Base-by-base conservation (phyloP, 1,284 basidiomycete genomes). In the Tilletia walkeri region DNA sequence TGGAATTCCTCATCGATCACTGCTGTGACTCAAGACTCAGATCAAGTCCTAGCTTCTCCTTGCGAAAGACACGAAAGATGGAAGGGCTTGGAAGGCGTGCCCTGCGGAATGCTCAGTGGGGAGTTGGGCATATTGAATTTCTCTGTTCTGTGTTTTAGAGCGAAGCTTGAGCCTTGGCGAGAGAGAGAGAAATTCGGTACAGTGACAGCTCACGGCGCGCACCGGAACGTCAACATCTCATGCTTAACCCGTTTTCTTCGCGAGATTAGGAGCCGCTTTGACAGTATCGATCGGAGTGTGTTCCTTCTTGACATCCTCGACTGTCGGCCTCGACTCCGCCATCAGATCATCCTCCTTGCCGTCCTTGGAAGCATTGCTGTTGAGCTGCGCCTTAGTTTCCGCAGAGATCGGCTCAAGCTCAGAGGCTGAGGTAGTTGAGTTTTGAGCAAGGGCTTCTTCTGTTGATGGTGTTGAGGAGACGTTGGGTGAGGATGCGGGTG, bases 391-490 rank as follows among this genome's bases (percentile, higher is more conserved):
- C 34, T 39, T 10, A 3, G 20, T 10, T 3, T 38, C 34, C 12
- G 34, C 16, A 7, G 59, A 34, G 36, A 63, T 38, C 36, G 59
- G 59, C 3, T 63, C 59, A 36, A 63, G 59, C 59, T 63, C 59
- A 3, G 38, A 9, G 30, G 59, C 59, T 34, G 59, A 63, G 1
- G 59, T 63, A 18, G 38, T 34, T 3, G 59, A 36, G 34, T 63
- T 24, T 36, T 38, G 38, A 7, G 30, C 36, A 36, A 63, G 59
- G 12, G 59, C 59, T 16, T 63, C 59, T 16, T 38, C 59, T 6
- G 59, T 24, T 18, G 59, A 36, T 18, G 59, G 59, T 12, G 59
- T 36, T 16, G 59, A 63, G 34, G 59, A 18, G 9, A 63, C 59
- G 36, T 41, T 18, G 10, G 59, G 36, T 6, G 34, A 10, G 36